These are phyloP conservation scores for Neonectria coccinea DNA, from an alignment of 2,329 filamentous ascomycete genomes.

Conservation along the genomic window DNA sequence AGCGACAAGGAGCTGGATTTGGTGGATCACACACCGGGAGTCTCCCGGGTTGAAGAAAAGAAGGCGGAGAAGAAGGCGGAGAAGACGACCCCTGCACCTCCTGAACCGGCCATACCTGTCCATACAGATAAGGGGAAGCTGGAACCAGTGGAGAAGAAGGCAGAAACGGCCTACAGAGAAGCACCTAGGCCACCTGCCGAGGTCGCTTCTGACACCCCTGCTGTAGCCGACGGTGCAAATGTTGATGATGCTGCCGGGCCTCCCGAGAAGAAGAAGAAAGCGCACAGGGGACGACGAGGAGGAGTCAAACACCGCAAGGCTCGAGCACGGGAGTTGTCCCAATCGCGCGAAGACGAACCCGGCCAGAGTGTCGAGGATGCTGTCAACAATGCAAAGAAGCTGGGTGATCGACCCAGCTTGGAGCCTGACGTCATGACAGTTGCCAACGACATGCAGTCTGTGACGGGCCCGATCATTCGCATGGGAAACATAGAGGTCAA, in stretches of 20 bases:
- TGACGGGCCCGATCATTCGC: slow-evolving; percentile 69
- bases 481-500: slow-evolving; percentile 75
- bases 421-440: slow-evolving; percentile 73
- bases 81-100: slow-evolving; percentile 15
- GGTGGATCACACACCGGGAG: background rate
- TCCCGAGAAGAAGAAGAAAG: slow-evolving; percentile 73
- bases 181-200: background rate
- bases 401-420: slow-evolving; percentile 64
- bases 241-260: slow-evolving; percentile 27
- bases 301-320: slow-evolving; percentile 75
- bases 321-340: slow-evolving; percentile 64
- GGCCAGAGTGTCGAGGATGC: slow-evolving; percentile 69
- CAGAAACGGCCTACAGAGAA: slow-evolving; percentile 6
- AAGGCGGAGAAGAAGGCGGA: slow-evolving; percentile 16
- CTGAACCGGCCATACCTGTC: slow-evolving; percentile 23
- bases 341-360: slow-evolving; percentile 61
- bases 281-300: slow-evolving; percentile 77
- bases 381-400: slow-evolving; percentile 68
- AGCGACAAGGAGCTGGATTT: slow-evolving; percentile 35
- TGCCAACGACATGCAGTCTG: slow-evolving; percentile 67
- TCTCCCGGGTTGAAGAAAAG: slow-evolving; percentile 2
- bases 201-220: slow-evolving; percentile 5
- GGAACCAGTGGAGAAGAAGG: slow-evolving; percentile 14
- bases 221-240: background rate
- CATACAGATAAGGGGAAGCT: slow-evolving; percentile 13